phyloP scores from a whole-genome alignment of 192 early-diverging fungal genomes.

The Pilobolus umbonatus region DNA sequence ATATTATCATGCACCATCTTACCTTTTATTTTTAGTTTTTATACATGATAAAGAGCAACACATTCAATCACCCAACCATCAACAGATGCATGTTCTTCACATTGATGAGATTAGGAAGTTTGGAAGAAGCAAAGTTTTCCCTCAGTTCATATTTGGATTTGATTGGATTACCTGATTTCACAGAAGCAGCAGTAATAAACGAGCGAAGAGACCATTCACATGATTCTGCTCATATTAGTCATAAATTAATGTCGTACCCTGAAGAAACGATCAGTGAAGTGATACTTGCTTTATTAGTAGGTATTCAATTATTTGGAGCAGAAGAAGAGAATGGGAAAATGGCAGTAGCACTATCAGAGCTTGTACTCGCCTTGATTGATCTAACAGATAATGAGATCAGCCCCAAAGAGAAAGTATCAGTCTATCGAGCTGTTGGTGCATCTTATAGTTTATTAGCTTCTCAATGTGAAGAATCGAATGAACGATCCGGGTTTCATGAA shows the following conservation, averaged over 20 bases:
- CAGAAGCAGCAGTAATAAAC: not conserved
- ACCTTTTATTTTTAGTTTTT: not conserved
- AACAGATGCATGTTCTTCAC: constrained; percentile 56
- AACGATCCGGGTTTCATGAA: not conserved
- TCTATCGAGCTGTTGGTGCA: not conserved
- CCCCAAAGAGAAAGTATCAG: not conserved
- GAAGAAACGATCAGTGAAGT: not conserved
- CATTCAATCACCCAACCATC: constrained; percentile 67
- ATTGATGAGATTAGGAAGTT: constrained; percentile 57
- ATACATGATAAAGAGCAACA: constrained; percentile 31
- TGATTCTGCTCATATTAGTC: not conserved
- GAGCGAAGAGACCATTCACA: not conserved
- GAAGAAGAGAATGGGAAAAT: constrained; percentile 9
- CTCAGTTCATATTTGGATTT: constrained; percentile 55
- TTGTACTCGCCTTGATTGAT: not conserved
- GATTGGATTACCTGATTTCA: constrained; percentile 33
- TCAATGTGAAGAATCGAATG: constrained; percentile 5
- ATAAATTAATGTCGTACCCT: not conserved
- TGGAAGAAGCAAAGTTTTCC: constrained; percentile 66
- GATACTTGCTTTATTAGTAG: not conserved
- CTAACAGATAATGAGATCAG: not conserved
- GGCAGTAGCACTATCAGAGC: constrained; percentile 3
- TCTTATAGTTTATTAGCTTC: constrained; percentile 2
- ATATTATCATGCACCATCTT: not conserved
- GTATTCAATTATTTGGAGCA: constrained; percentile 3